Evolutionary conservation across 179 eudicot species (phyloP).

Genomic region (Spinacia oleracea): DNA sequence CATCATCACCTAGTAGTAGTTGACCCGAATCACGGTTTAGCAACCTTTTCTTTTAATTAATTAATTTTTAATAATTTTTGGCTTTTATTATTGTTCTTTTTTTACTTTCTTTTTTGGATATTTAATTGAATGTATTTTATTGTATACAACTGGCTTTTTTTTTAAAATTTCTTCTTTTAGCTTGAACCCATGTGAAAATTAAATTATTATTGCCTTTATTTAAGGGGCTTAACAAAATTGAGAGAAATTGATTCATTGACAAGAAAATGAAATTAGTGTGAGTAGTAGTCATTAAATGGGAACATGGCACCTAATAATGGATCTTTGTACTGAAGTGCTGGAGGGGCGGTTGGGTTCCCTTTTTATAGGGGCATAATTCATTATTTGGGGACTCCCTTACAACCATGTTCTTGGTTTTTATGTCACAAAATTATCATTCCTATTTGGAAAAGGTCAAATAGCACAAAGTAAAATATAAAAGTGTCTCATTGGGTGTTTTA

Average conservation of each 20-base stretch:
- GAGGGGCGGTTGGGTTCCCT: constrained; percentile 20
- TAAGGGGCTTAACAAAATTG: background rate
- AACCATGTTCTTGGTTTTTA: constrained; percentile 14
- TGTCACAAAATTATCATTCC: background rate
- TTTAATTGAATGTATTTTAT: constrained; percentile 40
- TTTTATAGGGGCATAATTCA: constrained; percentile 17
- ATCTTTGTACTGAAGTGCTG: constrained; percentile 27
- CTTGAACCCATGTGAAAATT: constrained; percentile 19
- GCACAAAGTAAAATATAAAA: background rate
- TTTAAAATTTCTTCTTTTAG: constrained; percentile 11
- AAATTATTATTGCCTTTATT: constrained; percentile 5
- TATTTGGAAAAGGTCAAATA: constrained; percentile 16
- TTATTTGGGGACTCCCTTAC: background rate
- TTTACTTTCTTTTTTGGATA: background rate
- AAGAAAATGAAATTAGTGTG: background rate
- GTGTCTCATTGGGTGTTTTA: constrained; percentile 9
- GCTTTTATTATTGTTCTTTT: constrained; percentile 5
- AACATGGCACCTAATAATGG: constrained; percentile 37
- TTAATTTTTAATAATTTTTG: background rate
- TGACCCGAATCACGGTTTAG: constrained; percentile 19
- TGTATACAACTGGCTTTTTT: constrained; percentile 32
- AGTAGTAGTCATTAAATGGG: constrained; percentile 20
- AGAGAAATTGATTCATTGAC: constrained; percentile 9
- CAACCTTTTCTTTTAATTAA: constrained; percentile 1
- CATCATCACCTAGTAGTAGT: constrained; percentile 12